A percentile compares a stretch with the other conserved stretches of the same genome.
Evolutionary conservation across 768 basidiomycete species (phyloP).

Genomic region (Lyophyllum shimeji): DNA sequence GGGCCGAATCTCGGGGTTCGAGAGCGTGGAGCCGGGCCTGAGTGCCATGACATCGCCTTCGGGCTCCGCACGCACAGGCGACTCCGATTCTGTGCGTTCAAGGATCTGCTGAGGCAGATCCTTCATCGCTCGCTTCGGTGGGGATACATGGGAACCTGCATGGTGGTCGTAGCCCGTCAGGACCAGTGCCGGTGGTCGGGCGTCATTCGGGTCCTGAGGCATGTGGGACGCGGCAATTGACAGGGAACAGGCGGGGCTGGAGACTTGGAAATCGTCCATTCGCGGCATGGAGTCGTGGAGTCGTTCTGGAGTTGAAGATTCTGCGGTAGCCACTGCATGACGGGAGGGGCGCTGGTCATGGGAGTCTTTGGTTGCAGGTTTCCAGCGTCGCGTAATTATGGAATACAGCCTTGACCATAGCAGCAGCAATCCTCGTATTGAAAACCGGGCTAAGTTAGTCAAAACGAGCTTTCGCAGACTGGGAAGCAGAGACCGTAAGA

Average conservation of each 20-base stretch:
- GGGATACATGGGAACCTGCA: slow-evolving; percentile 1
- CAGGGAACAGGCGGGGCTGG: background rate
- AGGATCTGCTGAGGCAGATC: background rate
- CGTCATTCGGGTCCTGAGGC: background rate
- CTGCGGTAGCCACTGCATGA: too few relatives aligned
- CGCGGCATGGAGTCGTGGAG: background rate
- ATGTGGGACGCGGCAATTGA: background rate
- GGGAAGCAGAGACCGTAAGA: slow-evolving; percentile 4
- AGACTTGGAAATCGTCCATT: background rate
- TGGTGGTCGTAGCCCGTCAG: background rate
- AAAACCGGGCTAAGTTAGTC: slow-evolving; percentile 1
- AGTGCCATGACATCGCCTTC: background rate
- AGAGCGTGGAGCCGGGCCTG: slow-evolving; percentile 1
- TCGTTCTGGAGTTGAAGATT: background rate
- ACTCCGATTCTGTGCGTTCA: slow-evolving; percentile 2
- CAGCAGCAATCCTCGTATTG: slow-evolving; percentile 1
- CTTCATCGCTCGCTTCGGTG: background rate
- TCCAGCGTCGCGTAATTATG: background rate
- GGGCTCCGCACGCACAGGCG: background rate
- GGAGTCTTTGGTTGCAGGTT: background rate
- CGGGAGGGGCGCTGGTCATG: background rate
- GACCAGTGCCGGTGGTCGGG: background rate
- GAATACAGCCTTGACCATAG: slow-evolving; percentile 4
- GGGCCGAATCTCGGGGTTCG: slow-evolving; percentile 16
- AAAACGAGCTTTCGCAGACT: slow-evolving; percentile 7